Evolutionary conservation across 306 rosid species (phyloP), one percentile per base, ranked within the genome.

Genomic region (Senna siamea): DNA sequence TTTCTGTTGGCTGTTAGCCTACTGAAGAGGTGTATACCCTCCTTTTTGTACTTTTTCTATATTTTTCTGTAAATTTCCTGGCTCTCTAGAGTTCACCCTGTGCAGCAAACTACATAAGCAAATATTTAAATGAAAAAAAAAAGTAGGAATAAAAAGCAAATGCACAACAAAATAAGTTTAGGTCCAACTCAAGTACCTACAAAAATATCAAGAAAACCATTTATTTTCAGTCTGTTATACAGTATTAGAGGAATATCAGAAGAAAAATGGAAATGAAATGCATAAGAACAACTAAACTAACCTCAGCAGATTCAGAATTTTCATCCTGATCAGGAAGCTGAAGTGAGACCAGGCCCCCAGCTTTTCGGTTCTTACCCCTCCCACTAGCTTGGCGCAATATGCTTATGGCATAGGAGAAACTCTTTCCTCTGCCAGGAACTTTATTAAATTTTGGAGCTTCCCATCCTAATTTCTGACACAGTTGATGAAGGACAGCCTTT

Each of bases 391-490:
- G 88, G 69, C 94, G 98, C 86, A 93, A 74, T 55, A 93, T 84
- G 62, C 88, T 93, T 70, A 89, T 76, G 44, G 89, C 70, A 79
- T 91, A 93, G 70, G 87, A 86, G 84, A 85, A 86, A 78, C 40
- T 75, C 56, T 70, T 85, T 64, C 86, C 94, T 73, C 89, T 87
- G 48, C 89, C 87, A 66, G 75, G 74, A 78, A 87, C 73, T 85
- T 86, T 93, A 84, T 86, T 80, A 66, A 88, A 93, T 68, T 88
- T 93, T 63, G 98, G 98, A 61, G 98, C 97, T 41, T 93, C 98
- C 98, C 98, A 93, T 57, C 94, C 98, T 79, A 89, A 92, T 82
- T 83, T 93, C 80, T 89, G 96, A 78, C 98, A 93, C 63, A 93
- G 82, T 69, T 93, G 98, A 85, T 93, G 97, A 85, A 91, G 97